These are phyloP conservation scores for Tephrocybe sp. DNA, from an alignment of 768 basidiomycete genomes.

Conservation along the genomic window DNA sequence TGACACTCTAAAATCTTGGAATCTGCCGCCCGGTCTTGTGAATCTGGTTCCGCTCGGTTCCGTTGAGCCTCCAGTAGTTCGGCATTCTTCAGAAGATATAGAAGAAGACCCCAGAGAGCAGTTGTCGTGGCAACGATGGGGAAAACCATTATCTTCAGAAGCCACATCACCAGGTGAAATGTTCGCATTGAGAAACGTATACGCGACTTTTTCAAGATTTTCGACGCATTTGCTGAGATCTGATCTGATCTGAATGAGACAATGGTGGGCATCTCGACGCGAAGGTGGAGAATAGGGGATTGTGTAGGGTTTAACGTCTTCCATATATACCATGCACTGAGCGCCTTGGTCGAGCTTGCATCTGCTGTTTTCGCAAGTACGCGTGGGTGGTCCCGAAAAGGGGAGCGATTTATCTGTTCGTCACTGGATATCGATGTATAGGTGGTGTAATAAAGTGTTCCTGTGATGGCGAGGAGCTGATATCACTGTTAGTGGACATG, in stretches of 20 bases:
- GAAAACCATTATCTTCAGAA: slow-evolving; percentile 78
- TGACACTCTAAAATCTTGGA: slow-evolving; percentile 37
- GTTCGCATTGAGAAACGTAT: slow-evolving; percentile 48
- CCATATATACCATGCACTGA: slow-evolving; percentile 74
- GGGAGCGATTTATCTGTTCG: slow-evolving; percentile 28
- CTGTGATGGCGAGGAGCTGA: slow-evolving; percentile 78
- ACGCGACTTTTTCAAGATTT: slow-evolving; percentile 27
- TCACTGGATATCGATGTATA: slow-evolving; percentile 40
- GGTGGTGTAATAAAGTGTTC: slow-evolving; percentile 74
- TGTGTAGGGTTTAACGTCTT: slow-evolving; percentile 70
- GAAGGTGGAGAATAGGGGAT: slow-evolving; percentile 68
- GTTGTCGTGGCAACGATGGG: slow-evolving; percentile 82
- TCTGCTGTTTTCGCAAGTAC: slow-evolving; percentile 27
- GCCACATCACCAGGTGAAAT: slow-evolving; percentile 64
- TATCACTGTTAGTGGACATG: background rate
- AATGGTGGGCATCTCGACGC: slow-evolving; percentile 78
- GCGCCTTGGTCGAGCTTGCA: slow-evolving; percentile 18
- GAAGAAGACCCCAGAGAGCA: slow-evolving; percentile 71
- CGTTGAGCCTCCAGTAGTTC: slow-evolving; percentile 89
- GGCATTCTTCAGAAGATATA: slow-evolving; percentile 88
- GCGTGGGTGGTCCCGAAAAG: slow-evolving; percentile 32
- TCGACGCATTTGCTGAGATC: slow-evolving; percentile 18
- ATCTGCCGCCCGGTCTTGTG: slow-evolving; percentile 27
- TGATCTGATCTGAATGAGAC: slow-evolving; percentile 59
- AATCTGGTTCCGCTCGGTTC: slow-evolving; percentile 51